Conservation (phyloP, 345 rosid genomes). For the Gynandropsis gynandra region DNA sequence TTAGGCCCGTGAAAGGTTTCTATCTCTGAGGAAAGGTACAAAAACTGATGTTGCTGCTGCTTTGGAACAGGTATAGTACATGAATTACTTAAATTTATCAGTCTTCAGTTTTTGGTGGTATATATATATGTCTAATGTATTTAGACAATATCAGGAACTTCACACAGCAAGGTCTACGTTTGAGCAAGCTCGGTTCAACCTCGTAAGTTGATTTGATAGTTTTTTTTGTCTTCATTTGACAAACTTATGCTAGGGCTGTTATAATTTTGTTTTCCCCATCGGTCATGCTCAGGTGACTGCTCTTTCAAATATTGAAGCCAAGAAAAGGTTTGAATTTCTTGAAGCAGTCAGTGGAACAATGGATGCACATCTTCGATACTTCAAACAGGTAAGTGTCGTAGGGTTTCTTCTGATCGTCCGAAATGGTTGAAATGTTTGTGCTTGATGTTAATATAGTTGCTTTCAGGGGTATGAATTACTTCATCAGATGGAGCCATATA, state of each 20-base stretch:
- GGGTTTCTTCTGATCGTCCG: slow-evolving; percentile 9
- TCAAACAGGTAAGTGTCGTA: slow-evolving; percentile 58
- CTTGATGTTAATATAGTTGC: slow-evolving; percentile 21
- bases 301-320: slow-evolving; percentile 92
- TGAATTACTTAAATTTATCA: slow-evolving; percentile 1
- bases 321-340: slow-evolving; percentile 90
- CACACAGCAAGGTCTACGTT: slow-evolving; percentile 73
- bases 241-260: not conserved
- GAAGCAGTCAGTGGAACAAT: slow-evolving; percentile 99
- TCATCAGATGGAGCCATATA: slow-evolving; percentile 99
- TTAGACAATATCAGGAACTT: slow-evolving; percentile 63
- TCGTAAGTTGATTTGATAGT: too few relatives aligned
- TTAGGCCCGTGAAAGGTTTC: slow-evolving; percentile 95
- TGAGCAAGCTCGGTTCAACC: slow-evolving; percentile 92
- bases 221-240: slow-evolving; percentile 11
- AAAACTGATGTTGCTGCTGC: slow-evolving; percentile 56
- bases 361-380: slow-evolving; percentile 99
- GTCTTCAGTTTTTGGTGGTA: not conserved
- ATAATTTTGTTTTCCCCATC: not conserved
- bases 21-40: slow-evolving; percentile 90
- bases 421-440: slow-evolving; percentile 16
- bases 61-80: slow-evolving; percentile 69
- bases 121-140: slow-evolving; percentile 10
- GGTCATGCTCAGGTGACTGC: slow-evolving; percentile 57
- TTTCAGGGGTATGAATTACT: slow-evolving; percentile 86